Evolutionary conservation across 345 rosid genomes (phyloP).

Genomic region (Viola odorata): DNA sequence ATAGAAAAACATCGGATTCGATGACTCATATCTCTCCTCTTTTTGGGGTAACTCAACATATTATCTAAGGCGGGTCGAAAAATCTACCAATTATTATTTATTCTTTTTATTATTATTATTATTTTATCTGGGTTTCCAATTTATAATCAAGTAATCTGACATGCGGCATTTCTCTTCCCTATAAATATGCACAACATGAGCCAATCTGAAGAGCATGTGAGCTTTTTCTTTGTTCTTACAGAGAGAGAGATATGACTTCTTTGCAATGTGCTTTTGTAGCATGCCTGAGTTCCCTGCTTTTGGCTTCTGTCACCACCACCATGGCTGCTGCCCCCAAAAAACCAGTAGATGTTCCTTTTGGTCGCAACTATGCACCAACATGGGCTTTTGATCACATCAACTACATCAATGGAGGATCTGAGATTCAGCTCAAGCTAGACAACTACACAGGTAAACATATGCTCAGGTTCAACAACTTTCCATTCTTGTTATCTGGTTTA

Average conservation of each 20-base stretch:
- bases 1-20: too few species aligned
- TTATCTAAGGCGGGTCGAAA: too few species aligned
- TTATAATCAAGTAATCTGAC: too few species aligned
- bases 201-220: not conserved
- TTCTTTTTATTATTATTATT: too few species aligned
- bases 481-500: not conserved
- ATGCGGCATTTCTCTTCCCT: not conserved
- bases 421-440: slow-evolving; percentile 26
- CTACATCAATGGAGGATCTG: slow-evolving; percentile 22
- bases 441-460: slow-evolving; percentile 19
- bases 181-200: not conserved
- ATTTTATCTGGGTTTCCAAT: too few species aligned
- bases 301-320: slow-evolving; percentile 5
- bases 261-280: slow-evolving; percentile 2
- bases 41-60: too few species aligned
- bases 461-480: not conserved
- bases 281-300: slow-evolving; percentile 10
- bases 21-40: too few species aligned
- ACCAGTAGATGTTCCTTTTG: slow-evolving; percentile 14
- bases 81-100: too few species aligned
- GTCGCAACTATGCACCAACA: slow-evolving; percentile 20
- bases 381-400: slow-evolving; percentile 31
- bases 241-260: slow-evolving; percentile 6
- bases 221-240: not conserved
- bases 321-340: slow-evolving; percentile 5